Evolutionary conservation across 495 filamentous ascomycete species (phyloP), one percentile per base, ranked within the genome.

Genomic region (Trichocladium uniseriatum): DNA sequence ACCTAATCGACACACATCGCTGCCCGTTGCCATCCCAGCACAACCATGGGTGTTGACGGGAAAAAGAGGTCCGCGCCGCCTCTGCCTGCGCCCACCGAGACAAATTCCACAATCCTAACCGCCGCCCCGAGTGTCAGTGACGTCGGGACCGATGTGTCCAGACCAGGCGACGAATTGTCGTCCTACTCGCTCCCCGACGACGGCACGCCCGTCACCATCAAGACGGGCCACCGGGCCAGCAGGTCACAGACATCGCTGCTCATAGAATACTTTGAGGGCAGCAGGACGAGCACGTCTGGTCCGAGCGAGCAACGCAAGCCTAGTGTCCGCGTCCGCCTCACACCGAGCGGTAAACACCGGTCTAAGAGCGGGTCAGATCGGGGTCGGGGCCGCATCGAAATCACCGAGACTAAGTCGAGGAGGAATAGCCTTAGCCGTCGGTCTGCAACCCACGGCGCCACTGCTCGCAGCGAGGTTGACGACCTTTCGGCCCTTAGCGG

Each of bases 241-340:
- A 79, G 75, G 58, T 92, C 87, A 40, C 89, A 94, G 65, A 95
- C 92, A 35, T 94, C 88, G 42, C 77, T 99, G 43, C 73, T 99
- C 61, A 99, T 99, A 61, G 92, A 99, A 68, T 96, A 96, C 66
- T 99, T 96, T 62, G 90, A 95, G 68, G 88, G 81, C 56, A 84
- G 86, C 43, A 95, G 92, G 65, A 70, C 72, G 46, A 51, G 35
- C 41, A 58, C 69, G 28, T 74, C 79, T 35, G 53, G 68, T 35
- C 62, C 71, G 42, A 55, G 71, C 71, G 45, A 75, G 68, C 62
- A 70, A 40, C 70, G 84, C 75, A 69, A 88, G 51, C 94, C 92
- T 2, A 96, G 89, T 69, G 92, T 99, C 37, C 81, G 92, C 56
- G 92, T 99, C 46, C 88, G 91, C 58, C 80, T 99, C 42, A 95